Base-by-base conservation (phyloP, 2,329 filamentous ascomycete species). In the Basipetospora sp. region DNA sequence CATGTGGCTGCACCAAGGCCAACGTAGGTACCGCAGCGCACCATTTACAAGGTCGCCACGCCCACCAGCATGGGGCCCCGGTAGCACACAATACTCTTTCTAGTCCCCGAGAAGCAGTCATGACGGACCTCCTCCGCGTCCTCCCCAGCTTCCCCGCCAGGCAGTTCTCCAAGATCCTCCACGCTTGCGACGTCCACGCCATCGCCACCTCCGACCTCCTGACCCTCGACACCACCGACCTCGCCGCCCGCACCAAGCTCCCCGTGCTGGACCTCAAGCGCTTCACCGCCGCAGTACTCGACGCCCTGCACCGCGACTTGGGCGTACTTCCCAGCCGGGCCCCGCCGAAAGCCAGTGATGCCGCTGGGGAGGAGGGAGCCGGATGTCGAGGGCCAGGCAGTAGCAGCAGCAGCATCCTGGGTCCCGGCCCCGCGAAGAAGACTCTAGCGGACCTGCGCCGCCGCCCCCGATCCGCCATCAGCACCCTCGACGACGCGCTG, bases 61-160 rank as follows among this genome's bases (percentile, higher is more conserved):
- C n/a, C n/a, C n/a, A n/a, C 22, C 22, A 25, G 22, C 6, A 25
- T 25, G 22, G 22, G 6, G 11, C 22, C 22, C 22, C 22, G 22
- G 22, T 25, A 25, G 22, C 22, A 31, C n/a, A n/a, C n/a, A n/a
- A n/a, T n/a, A n/a, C n/a, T n/a, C n/a, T n/a, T n/a, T n/a, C n/a
- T 50, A 56, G 14, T 31, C 8, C 13, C 43, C 46, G 22, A 25
- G 11, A 25, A 25, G 11, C 22, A 25, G 22, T 11, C 62, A 92
- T 92, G 84, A 85, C 78, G 50, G 88, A 96, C 72, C 75, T 96
- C 53, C 71, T 79, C 53, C 71, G 74, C 53, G 74, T 92, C 54
- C 71, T 94, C 47, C 86, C 88, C 50, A 69, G 75, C 59, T 92
- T 94, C 36, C 53, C 71, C 80, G 68, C 72, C 45, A 67, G 71